Percentiles rank a stretch among this genome's conserved stretches.
Conservation (phyloP, 768 basidiomycete species). For the Auricularia heimuer region DNA sequence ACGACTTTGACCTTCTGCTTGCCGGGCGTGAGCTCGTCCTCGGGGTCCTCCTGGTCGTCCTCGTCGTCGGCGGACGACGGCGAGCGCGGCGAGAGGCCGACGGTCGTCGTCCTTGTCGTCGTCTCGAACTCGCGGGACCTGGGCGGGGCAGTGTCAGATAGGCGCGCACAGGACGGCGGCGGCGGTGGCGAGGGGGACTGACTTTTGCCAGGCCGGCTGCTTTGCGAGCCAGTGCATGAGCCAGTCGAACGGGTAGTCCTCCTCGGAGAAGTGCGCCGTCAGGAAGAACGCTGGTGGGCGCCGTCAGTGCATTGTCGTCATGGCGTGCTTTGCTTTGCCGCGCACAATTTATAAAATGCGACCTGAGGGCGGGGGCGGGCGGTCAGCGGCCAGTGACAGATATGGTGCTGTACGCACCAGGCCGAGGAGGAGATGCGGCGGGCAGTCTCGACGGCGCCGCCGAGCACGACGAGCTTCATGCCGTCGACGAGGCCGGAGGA, state of each 20-base stretch:
- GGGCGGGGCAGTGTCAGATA: background rate
- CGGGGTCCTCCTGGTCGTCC: conserved; percentile 37
- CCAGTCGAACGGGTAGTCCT: conserved; percentile 87
- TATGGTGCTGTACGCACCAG: conserved; percentile 34
- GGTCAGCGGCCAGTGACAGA: no score
- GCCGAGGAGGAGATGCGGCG: conserved; percentile 73
- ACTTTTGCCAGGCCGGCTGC: conserved; percentile 72
- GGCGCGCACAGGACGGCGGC: no score
- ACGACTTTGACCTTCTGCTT: conserved; percentile 70
- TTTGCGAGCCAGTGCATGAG: conserved; percentile 85
- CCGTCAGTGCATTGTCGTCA: background rate
- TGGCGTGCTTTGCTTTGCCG: conserved; percentile 4
- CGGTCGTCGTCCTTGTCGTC: conserved; percentile 62
- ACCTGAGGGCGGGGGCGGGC: conserved; percentile 32
- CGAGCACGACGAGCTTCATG: conserved; percentile 82
- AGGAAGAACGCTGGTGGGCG: conserved; percentile 60
- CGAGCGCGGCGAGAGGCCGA: conserved; percentile 15
- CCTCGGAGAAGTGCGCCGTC: conserved; percentile 83
- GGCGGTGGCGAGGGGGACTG: background rate
- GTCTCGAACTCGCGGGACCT: conserved; percentile 80
- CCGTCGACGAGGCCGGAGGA: conserved; percentile 78
- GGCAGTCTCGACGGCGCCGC: conserved; percentile 81
- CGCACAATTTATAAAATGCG: conserved; percentile 82
- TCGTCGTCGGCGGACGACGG: conserved; percentile 9
- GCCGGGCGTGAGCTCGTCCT: conserved; percentile 31